phyloP scores from a whole-genome alignment of 352 stramenopile species.

The Pythium rhizo-oryzae region DNA sequence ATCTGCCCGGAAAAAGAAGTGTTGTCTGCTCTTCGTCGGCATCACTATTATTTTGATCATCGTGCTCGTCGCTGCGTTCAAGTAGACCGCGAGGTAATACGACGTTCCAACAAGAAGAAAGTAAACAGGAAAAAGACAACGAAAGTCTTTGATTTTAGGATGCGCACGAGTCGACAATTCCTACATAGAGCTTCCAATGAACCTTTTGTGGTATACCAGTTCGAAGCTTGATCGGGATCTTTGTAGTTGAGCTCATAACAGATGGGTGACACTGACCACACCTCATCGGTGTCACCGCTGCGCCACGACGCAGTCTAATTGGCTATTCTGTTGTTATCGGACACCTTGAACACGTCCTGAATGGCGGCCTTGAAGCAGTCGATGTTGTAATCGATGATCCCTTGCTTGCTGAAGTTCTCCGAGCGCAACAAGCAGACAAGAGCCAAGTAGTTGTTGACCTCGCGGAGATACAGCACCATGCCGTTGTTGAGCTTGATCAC shows the following conservation, averaged over 20 bases:
- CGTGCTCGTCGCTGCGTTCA: slow-evolving; percentile 71
- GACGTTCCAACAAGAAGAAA: slow-evolving; percentile 1
- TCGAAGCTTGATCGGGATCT: not conserved
- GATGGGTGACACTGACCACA: not conserved
- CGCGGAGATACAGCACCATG: slow-evolving; percentile 95
- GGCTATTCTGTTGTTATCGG: slow-evolving; percentile 51
- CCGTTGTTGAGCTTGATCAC: slow-evolving; percentile 98
- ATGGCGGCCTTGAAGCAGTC: slow-evolving; percentile 97
- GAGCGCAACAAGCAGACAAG: slow-evolving; percentile 96
- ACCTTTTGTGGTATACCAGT: not conserved
- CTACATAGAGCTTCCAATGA: slow-evolving; percentile 8
- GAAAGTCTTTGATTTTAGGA: slow-evolving; percentile 3
- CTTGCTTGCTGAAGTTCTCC: slow-evolving; percentile 98
- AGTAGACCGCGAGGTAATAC: slow-evolving; percentile 37
- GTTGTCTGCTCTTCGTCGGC: slow-evolving; percentile 81
- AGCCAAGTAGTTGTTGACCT: slow-evolving; percentile 98
- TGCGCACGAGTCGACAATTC: slow-evolving; percentile 1
- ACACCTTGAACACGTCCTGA: slow-evolving; percentile 83
- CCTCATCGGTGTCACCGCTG: not conserved
- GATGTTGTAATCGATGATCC: slow-evolving; percentile 99
- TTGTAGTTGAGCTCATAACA: not conserved
- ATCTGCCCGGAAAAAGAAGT: slow-evolving; percentile 97
- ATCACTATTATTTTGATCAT: slow-evolving; percentile 82
- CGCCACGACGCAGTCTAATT: slow-evolving; percentile 21
- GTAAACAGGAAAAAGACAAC: slow-evolving; percentile 6